These are phyloP conservation scores for Cryptomeria japonica DNA, from an alignment of 75 land plant genomes.

Conservation along the genomic window DNA sequence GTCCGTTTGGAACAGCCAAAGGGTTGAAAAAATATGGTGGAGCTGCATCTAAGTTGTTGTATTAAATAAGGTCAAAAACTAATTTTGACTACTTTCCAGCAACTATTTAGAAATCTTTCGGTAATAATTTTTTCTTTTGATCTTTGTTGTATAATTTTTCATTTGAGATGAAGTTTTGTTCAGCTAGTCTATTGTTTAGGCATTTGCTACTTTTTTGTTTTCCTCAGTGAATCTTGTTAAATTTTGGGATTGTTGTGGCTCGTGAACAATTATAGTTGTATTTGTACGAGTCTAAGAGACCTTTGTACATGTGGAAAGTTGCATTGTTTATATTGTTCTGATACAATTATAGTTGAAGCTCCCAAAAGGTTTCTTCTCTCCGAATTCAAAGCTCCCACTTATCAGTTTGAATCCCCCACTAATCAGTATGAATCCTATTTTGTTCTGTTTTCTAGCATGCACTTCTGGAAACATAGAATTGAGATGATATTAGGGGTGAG, in stretches of 20 bases:
- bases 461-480: too few relatives aligned
- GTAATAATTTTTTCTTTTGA: neutral
- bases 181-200: neutral
- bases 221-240: too few relatives aligned
- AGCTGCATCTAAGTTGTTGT: neutral
- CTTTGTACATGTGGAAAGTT: neutral
- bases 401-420: neutral
- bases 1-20: neutral
- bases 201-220: neutral
- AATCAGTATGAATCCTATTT: too few relatives aligned
- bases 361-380: neutral
- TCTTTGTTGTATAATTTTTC: too few relatives aligned
- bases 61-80: neutral
- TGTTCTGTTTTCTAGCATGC: too few relatives aligned
- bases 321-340: neutral
- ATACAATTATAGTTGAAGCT: too few relatives aligned
- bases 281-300: neutral
- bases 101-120: neutral
- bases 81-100: neutral
- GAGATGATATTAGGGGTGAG: too few relatives aligned
- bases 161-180: neutral
- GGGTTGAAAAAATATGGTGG: neutral
- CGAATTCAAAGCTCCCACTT: neutral
- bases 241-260: neutral
- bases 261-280: neutral